Conservation (phyloP, 306 rosid species). For the Aeschynomene evenia region DNA sequence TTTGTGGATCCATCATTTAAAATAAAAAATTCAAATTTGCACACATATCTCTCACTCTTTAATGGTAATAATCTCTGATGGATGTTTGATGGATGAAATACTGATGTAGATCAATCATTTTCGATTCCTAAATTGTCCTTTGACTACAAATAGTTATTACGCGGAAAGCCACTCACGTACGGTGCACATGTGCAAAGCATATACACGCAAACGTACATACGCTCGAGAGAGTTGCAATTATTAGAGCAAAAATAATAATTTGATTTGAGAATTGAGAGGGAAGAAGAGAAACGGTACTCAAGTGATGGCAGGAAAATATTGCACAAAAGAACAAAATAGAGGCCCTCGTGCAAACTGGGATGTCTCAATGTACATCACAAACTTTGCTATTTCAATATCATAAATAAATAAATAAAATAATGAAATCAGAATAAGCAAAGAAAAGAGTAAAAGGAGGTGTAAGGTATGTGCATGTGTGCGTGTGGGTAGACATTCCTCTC, state of each 20-base stretch:
- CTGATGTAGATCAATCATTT: too few species aligned
- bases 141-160: neutral
- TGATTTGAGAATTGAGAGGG: constrained; percentile 7
- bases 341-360: constrained; percentile 93
- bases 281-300: constrained; percentile 34
- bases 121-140: too few species aligned
- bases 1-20: too few species aligned
- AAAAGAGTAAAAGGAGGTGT: constrained; percentile 19
- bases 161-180: constrained; percentile 27
- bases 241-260: constrained; percentile 36
- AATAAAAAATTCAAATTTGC: too few species aligned
- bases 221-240: constrained; percentile 43
- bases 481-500: constrained; percentile 59
- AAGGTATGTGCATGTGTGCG: constrained; percentile 45
- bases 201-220: too few species aligned
- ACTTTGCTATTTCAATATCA: constrained; percentile 32
- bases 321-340: constrained; percentile 72
- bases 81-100: too few species aligned
- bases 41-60: too few species aligned
- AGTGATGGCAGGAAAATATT: constrained; percentile 40
- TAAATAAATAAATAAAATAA: constrained; percentile 19
- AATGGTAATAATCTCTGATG: too few species aligned
- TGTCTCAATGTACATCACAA: constrained; percentile 56
- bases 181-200: constrained; percentile 41
- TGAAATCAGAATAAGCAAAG: neutral